phyloP scores from a whole-genome alignment of 176 grass and related monocot species.

The Bromus sterilis region DNA sequence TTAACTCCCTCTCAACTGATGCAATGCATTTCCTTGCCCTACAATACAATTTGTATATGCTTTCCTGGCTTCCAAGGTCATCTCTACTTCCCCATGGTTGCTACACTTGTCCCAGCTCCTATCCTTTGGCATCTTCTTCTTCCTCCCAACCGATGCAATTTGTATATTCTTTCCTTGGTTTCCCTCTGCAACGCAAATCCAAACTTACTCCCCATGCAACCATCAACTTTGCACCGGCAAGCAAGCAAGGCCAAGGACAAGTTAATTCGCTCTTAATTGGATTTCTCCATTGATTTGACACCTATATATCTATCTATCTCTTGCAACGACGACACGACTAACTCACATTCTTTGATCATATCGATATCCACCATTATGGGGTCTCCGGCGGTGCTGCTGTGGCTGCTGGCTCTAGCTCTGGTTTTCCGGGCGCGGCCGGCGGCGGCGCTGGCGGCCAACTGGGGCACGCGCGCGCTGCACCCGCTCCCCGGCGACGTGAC shows the following conservation, averaged over 20 bases:
- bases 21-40: too few species aligned
- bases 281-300: background rate
- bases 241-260: too few species aligned
- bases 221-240: background rate
- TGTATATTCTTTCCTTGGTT: conserved; percentile 38
- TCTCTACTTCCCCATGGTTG: background rate
- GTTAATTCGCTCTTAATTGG: too few species aligned
- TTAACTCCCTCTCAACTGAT: too few species aligned
- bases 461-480: conserved; percentile 54
- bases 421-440: conserved; percentile 23
- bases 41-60: too few species aligned
- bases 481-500: conserved; percentile 62
- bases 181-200: background rate
- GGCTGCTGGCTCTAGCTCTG: conserved; percentile 20
- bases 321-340: background rate
- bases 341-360: too few species aligned
- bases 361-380: too few species aligned
- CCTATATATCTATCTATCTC: background rate
- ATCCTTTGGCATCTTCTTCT: conserved; percentile 20
- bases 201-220: background rate
- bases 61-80: too few species aligned
- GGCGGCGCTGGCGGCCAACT: conserved; percentile 62
- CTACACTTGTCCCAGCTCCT: background rate
- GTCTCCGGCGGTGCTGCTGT: conserved; percentile 14
- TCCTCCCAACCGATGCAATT: background rate